Evolutionary conservation across 139 green algal species (phyloP), one percentile per base, ranked within the genome.

Genomic region (Marvania coccoides): DNA sequence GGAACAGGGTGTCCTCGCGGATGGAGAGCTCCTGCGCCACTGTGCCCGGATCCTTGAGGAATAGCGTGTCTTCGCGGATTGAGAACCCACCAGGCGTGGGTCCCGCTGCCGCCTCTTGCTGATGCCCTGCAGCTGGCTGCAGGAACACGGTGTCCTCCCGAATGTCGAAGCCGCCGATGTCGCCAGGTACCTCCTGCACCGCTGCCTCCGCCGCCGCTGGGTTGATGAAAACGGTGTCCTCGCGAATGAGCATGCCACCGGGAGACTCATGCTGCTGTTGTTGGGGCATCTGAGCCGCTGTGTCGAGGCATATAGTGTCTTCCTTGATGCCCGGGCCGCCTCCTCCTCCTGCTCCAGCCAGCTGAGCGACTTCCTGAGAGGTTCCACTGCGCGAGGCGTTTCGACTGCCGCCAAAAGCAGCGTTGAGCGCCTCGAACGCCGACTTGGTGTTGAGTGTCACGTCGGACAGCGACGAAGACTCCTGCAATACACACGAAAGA

Each of bases 121-220:
- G 24, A 23, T 55, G 6, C 58, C 14, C n/a, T 36, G 61, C 39
- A 10, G 28, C 62, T 12, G 6, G 24, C 6, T 37, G 34, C 9
- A 65, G 4, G 19, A 81, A 66, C n/a, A 57, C 33, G n/a, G 74
- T 74, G 51, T 70, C 53, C 7, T 67, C 51, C 1, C 57, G 28
- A 29, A 79, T 73, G 34, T 28, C 37, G 10, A 72, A 38, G 26
- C 9, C 37, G 29, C 47, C 61, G 28, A 12, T 42, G 19, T n/a
- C 42, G 8, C 12, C 9, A 26, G 2, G 9, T 9, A 9, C 12
- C 10, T 9, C 51, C 24, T 9, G 9, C 24, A 58, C 10, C 9
- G 9, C 8, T 8, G 48, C 9, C 28, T 8, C 48, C 10, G 48
- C 29, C 9, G 28, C 29, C 9, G 8, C 4, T 28, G n/a, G 12